Evolutionary conservation across 2,329 filamentous ascomycete genomes (phyloP), one percentile per base, ranked within the genome.

Genomic region (Penicillium sp.): DNA sequence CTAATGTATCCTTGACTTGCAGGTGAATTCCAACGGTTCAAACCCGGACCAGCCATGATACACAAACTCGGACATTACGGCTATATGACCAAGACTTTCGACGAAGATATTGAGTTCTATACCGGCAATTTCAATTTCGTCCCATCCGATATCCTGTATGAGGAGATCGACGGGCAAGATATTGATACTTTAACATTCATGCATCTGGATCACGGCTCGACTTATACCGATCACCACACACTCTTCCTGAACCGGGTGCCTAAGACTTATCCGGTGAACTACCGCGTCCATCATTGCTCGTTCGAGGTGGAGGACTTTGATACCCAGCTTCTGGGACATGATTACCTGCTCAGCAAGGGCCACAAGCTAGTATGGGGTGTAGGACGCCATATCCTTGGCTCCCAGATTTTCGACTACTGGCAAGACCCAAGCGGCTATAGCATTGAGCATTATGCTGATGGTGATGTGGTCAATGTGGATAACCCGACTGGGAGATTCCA

Each of bases 251-350:
- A 49, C 13, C 23, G 44, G 10, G 59, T 55, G 10, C 60, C 60
- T 10, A 27, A 70, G 56, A 59, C 63, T 51, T 72, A 75, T 19
- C 62, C 66, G 0, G 68, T 67, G 1, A 46, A 62, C 0, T 83
- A 86, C 66, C 39, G 39, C 10, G 80, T 89, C 2, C 86, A 90
- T 67, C 87, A 90, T 71, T 82, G 81, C 16, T 83, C 79, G 2
- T 90, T 86, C 60, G 87, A 90, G 71, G 85, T 87, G 4, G 82
- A 87, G 62, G 86, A 90, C 68, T 88, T 87, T 62, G 87, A 90
- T 66, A 82, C 83, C 4, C 87, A 90, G 74, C 77, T 83, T 30
- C 74, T 90, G 3, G 87, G 87, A 1, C 87, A 90, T 70, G 81
- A 87, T 63, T 89, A 85, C 84, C 73, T 90, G 57, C 76, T 76